A percentile compares a stretch with the other conserved stretches of the same genome.
Evolutionary conservation across 371 early-diverging fungal species (phyloP).

Genomic region (Mucor sp.): DNA sequence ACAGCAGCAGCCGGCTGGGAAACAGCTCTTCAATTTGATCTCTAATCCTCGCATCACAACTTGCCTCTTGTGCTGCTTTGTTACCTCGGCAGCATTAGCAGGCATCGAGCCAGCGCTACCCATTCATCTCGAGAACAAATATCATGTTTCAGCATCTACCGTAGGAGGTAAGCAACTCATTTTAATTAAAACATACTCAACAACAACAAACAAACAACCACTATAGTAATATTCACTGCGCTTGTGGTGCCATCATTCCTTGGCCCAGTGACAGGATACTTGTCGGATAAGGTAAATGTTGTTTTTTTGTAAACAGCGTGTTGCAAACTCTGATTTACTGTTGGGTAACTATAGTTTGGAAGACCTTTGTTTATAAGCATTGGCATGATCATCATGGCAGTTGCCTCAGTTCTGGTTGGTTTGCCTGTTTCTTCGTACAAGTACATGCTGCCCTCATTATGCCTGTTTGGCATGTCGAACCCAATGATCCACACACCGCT

Average conservation of each 20-base stretch:
- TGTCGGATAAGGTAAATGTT: conserved; percentile 38
- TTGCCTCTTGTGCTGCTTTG: conserved; percentile 42
- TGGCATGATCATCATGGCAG: conserved; percentile 39
- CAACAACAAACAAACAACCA: not conserved
- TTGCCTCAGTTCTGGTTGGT: conserved; percentile 33
- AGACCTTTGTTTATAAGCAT: conserved; percentile 22
- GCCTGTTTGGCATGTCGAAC: conserved; percentile 40
- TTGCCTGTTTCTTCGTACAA: conserved; percentile 23
- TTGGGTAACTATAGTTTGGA: not conserved
- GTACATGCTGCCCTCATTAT: conserved; percentile 29
- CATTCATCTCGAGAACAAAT: conserved; percentile 34
- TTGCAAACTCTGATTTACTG: not conserved
- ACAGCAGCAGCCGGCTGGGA: not conserved
- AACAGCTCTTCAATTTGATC: conserved; percentile 14
- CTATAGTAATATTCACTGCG: conserved; percentile 37
- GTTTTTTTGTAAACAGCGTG: not conserved
- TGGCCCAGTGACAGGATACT: conserved; percentile 46
- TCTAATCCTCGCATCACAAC: conserved; percentile 35
- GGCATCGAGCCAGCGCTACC: conserved; percentile 56
- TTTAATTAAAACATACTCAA: not conserved
- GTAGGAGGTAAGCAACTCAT: conserved; percentile 32
- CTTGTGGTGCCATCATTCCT: conserved; percentile 51
- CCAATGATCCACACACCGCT: conserved; percentile 40
- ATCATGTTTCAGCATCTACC: conserved; percentile 27
- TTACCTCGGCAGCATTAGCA: conserved; percentile 45